Evolutionary conservation across 208 protist species (phyloP).

Genomic region (Herpetomonas tarakana): DNA sequence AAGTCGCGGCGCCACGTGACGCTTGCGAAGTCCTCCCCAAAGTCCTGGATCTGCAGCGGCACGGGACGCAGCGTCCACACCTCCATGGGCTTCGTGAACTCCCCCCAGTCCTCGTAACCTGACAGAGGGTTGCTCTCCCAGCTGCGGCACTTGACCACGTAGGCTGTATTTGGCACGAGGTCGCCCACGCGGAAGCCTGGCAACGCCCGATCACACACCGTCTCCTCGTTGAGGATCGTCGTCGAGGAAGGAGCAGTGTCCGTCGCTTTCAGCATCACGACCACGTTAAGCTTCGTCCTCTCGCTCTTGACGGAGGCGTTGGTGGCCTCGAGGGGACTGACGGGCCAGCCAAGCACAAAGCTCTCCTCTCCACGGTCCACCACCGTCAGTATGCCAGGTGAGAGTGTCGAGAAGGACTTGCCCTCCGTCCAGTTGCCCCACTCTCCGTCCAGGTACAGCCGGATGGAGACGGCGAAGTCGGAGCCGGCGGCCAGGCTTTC

Average conservation of each 20-base stretch:
- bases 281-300: slow-evolving; percentile 30
- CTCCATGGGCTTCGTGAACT: slow-evolving; percentile 63
- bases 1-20: slow-evolving; percentile 74
- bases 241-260: neutral
- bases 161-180: slow-evolving; percentile 66
- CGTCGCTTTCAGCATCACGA: slow-evolving; percentile 30
- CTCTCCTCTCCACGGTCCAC: slow-evolving; percentile 89
- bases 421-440: slow-evolving; percentile 90
- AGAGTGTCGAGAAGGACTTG: slow-evolving; percentile 43
- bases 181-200: slow-evolving; percentile 68
- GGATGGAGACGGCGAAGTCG: slow-evolving; percentile 63
- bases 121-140: slow-evolving; percentile 75
- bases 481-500: slow-evolving; percentile 58
- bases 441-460: slow-evolving; percentile 66
- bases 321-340: neutral
- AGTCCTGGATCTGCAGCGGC: slow-evolving; percentile 68
- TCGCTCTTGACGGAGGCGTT: neutral
- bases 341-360: slow-evolving; percentile 68
- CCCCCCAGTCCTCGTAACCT: slow-evolving; percentile 78
- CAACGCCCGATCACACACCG: slow-evolving; percentile 18
- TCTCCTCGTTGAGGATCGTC: slow-evolving; percentile 4
- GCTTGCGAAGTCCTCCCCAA: slow-evolving; percentile 89
- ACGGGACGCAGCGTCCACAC: slow-evolving; percentile 73
- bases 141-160: slow-evolving; percentile 69
- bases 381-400: slow-evolving; percentile 41